A percentile compares a stretch with the other conserved stretches of the same genome.
phyloP scores from a whole-genome alignment of 352 stramenopile genomes.

The Phytophthora capsici region DNA sequence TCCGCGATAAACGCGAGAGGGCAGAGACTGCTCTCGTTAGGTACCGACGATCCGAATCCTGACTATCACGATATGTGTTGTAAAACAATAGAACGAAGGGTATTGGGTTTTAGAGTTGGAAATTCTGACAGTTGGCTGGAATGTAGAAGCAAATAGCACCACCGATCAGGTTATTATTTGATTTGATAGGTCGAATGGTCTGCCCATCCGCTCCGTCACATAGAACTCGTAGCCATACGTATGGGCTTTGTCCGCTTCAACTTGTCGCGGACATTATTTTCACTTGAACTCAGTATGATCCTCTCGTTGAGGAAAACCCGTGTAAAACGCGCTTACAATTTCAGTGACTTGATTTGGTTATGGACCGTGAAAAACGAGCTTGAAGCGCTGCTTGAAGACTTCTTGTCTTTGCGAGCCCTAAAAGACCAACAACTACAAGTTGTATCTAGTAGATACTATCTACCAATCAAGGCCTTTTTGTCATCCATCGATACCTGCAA shows the following conservation, averaged over 20 bases:
- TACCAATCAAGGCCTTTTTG: too few species aligned
- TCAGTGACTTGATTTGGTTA: conserved; percentile 4
- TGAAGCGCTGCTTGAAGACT: not conserved
- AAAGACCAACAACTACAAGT: too few species aligned
- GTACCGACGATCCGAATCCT: conserved; percentile 23
- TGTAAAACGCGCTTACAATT: conserved; percentile 17
- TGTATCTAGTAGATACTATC: too few species aligned
- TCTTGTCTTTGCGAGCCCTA: conserved; percentile 9
- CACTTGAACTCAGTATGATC: conserved; percentile 16
- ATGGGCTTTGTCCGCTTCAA: conserved; percentile 28
- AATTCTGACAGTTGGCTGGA: not conserved
- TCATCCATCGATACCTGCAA: not conserved
- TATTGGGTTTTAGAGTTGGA: not conserved
- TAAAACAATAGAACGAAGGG: not conserved
- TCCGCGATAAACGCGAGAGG: conserved; percentile 1
- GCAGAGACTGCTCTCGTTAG: not conserved
- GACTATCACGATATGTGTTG: not conserved
- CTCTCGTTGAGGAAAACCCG: conserved; percentile 2
- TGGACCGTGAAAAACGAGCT: conserved; percentile 5
- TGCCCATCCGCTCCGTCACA: conserved; percentile 41
- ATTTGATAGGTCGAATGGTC: not conserved
- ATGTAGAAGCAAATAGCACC: not conserved
- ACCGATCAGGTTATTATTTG: not conserved
- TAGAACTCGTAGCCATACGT: conserved; percentile 20
- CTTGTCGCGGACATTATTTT: conserved; percentile 22